Base-by-base conservation (phyloP, 2,329 filamentous ascomycete genomes). In the Apiospora sp. region DNA sequence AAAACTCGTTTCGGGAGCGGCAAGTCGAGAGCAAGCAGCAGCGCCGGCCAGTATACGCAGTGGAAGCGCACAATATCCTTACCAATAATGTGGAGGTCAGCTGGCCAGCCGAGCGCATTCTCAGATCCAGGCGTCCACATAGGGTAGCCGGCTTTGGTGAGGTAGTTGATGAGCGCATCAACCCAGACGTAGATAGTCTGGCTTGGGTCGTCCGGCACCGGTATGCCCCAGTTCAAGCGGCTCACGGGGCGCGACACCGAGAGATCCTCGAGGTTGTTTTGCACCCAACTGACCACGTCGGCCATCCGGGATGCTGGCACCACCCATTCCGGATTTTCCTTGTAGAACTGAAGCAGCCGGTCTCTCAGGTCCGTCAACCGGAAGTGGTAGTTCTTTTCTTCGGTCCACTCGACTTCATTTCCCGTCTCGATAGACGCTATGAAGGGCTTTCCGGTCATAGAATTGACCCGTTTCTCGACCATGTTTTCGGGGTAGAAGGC, bases 131-230 rank as follows among this genome's bases (percentile, higher is more conserved):
- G 92, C 0, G 90, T 83, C 90, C 92, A 94, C 46, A 83, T 83
- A 0, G 94, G 94, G 80, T 97, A 98, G 19, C 96, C 95, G 1
- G 94, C 90, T 75, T 92, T 94, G 22, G 95, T 98, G 70, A 96
- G 84, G 81, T 99, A 99, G 82, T 98, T 99, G 78, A 98, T 88
- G 43, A 99, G 89, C 1, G 96, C 96, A 83, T 99, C 97, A 0
- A 99, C 89, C 96, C 96, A 99, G 44, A 99, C 97, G 79, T 99
- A 99, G 72, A 99, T 96, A 3, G 95, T 98, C 82, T 98, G 96
- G 24, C 86, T 90, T 0, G 89, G 85, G 78, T 99, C 96, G 71
- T 92, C 92, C 0, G 96, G 96, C 37, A 98, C 96, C 8, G 88
- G 91, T 72, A 99, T 93, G 4, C 96, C 96, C 96, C 96, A 99